phyloP scores from a whole-genome alignment of 163 green algal species.

The Chloromonas sp. region DNA sequence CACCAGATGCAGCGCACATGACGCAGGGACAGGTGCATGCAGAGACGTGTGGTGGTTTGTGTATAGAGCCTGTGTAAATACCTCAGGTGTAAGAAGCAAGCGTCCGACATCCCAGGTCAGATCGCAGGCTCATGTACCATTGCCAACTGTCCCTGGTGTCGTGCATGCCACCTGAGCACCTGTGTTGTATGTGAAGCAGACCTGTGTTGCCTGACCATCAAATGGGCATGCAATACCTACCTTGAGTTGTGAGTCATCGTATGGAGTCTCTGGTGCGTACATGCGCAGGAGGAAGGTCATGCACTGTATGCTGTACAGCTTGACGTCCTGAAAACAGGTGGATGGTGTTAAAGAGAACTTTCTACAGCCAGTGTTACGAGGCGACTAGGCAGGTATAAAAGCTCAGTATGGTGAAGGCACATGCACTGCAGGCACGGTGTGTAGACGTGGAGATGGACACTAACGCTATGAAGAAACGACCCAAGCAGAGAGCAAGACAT shows the following conservation, averaged over 20 bases:
- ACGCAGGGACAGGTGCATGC: neutral
- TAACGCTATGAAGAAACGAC: neutral
- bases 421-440: neutral
- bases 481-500: too few relatives aligned
- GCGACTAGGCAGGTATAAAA: neutral
- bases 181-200: neutral
- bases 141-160: too few relatives aligned
- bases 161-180: conserved; percentile 1
- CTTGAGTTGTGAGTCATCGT: conserved; percentile 39
- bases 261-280: conserved; percentile 60
- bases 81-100: neutral
- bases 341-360: conserved; percentile 30
- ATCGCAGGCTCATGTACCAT: too few relatives aligned
- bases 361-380: neutral
- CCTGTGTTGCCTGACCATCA: neutral
- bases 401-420: neutral
- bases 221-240: neutral
- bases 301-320: conserved; percentile 42
- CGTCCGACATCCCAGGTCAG: too few relatives aligned
- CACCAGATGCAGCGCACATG: neutral
- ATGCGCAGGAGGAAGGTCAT: conserved; percentile 52
- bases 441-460: neutral
- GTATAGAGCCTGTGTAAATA: neutral
- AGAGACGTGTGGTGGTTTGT: too few relatives aligned
- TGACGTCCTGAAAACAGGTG: conserved; percentile 48